Percentiles rank a stretch among this genome's conserved stretches.
Evolutionary conservation across 257 asterid genomes (phyloP).

Genomic region (Echites panduratus): DNA sequence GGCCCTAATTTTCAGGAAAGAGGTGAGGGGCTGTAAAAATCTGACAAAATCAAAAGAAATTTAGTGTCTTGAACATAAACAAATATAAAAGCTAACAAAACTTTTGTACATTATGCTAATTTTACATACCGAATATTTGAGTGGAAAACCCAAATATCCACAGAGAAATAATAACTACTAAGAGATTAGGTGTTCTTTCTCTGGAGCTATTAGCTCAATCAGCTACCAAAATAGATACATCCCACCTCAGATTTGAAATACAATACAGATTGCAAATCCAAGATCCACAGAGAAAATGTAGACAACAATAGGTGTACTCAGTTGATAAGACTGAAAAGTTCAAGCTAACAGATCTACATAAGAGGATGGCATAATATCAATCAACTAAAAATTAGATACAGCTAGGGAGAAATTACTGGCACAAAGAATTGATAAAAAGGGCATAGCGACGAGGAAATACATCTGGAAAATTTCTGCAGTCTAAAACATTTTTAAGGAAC

Average conservation of each 20-base stretch:
- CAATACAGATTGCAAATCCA: no score
- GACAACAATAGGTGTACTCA: not conserved
- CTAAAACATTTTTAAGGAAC: no score
- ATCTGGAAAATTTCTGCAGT: not conserved
- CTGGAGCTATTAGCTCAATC: not conserved
- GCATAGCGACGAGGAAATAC: no score
- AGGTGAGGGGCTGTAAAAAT: not conserved
- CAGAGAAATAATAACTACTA: not conserved
- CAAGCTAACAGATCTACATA: not conserved
- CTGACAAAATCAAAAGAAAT: no score
- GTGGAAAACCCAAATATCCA: not conserved
- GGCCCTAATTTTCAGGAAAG: not conserved
- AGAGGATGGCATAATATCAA: not conserved
- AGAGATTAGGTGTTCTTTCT: not conserved
- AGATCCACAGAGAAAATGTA: no score
- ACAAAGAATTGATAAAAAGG: not conserved
- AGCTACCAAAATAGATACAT: not conserved
- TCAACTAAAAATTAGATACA: not conserved
- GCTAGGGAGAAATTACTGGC: not conserved
- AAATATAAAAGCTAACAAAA: not conserved
- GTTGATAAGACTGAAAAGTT: not conserved
- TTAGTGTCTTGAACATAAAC: not conserved
- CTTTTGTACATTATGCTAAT: not conserved
- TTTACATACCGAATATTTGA: not conserved
- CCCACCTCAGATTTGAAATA: not conserved